Base-by-base conservation (phyloP, 169 alveolate genomes). In the Cyclospora cayetanensis region DNA sequence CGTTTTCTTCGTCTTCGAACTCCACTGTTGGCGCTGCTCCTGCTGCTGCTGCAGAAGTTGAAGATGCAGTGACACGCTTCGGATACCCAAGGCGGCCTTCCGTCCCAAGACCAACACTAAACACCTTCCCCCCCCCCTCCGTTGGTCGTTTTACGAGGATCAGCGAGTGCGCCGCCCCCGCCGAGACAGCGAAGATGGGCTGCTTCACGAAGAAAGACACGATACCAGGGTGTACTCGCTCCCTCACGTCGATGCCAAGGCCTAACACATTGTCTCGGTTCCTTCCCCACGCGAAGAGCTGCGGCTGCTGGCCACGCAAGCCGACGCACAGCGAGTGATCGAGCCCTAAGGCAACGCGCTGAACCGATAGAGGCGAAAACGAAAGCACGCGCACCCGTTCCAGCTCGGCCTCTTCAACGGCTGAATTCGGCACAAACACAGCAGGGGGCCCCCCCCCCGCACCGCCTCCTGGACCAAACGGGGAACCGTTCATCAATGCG, bases 21-120 rank as follows among this genome's bases (percentile, higher is more conserved):
- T 4, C 27, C 25, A 22, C 37, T 18, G 9, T 66, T 68, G 27
- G 34, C 46, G 39, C 83, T n/a, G 83, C 83, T n/a, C 55, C 53
- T n/a, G 83, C 83, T n/a, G 46, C 83, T n/a, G 53, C 53, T 12
- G 22, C 83, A 31, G 55, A 46, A 35, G 53, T 37, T 35, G 83
- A 46, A 70, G 53, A 29, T 35, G 27, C 7, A 53, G 46, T 5
- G 46, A 7, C 50, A 7, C 53, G 46, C 77, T 91, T 91, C 35
- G 80, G 80, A 65, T 91, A 95, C 29, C 97, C 97, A 68, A 96
- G 94, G 46, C 96, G 86, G 7, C 97, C 97, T 22, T 90, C 89
- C 68, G 94, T 95, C 20, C 97, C 97, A 37, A 94, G 92, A 18
- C 97, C 97, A 52, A 94, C 94, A 34, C 97, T 93, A 55, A 87